Evolutionary conservation across 1,139 yeast species (phyloP), one percentile per base, ranked within the genome.

Genomic region (Suhomyces atakaporum): DNA sequence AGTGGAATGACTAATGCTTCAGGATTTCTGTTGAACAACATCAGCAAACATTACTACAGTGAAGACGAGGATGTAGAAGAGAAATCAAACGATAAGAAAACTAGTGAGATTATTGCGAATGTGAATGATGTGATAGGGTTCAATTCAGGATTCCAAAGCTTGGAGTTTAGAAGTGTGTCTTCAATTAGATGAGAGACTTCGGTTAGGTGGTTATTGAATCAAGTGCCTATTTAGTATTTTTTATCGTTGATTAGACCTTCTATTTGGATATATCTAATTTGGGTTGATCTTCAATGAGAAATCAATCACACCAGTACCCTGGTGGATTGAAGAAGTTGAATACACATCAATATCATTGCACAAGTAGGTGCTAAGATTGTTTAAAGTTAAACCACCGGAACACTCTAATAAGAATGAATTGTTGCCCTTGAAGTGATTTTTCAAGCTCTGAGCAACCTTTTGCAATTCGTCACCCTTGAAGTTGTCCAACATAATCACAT

Each of bases 401-500:
- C 97, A 89, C 59, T 90, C 97, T 41, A 90, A 73, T 46, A 87
- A 62, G 51, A 85, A 86, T 4, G 69, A 58, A 37, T 69, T 70
- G 58, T 53, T 52, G 9, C 77, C 79, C 3, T 60, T 54, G 77
- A 85, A 86, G 46, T 69, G 69, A 7, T 56, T 46, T 58, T 83
- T 87, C 47, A 90, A 66, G 44, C 64, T 72, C 27, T 60, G 60
- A 1, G 97, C 95, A 14, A 84, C 94, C 2, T 57, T 48, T 47
- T 77, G 80, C 42, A 90, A 69, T 21, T 74, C 85, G 1, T 72
- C 77, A 3, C 90, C 88, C 3, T 70, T 58, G 59, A 92, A 90
- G 60, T 92, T 90, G 58, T 92, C 97, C 55, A 92, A 74, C 97
- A 90, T 90, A 46, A 92, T 84, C 13, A 90, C 88, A 60, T 90